phyloP scores from a whole-genome alignment of 257 asterid genomes.

The Datura wrightii region DNA sequence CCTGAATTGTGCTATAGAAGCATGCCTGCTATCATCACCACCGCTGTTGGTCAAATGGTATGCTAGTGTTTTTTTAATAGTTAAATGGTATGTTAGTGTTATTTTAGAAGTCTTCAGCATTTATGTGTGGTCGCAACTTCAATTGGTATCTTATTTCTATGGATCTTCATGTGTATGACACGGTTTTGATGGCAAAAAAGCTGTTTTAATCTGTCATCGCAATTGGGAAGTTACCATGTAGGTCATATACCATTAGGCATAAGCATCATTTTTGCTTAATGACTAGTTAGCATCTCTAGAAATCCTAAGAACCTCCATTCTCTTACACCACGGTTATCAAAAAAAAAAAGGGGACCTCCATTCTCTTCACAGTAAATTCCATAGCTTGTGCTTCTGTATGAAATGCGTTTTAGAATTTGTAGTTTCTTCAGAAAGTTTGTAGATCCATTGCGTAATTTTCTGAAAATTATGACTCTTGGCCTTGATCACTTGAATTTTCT shows the following conservation, averaged over 20 bases:
- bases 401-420: neutral
- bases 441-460: neutral
- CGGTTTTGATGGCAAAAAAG: neutral
- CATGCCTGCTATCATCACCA: conserved; percentile 66
- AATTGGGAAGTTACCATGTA: neutral
- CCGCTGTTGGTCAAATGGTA: conserved; percentile 95
- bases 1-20: conserved; percentile 56
- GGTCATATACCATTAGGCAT: neutral
- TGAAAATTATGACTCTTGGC: neutral
- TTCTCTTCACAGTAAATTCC: neutral
- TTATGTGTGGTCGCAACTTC: neutral
- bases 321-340: neutral
- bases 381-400: neutral
- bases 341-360: neutral
- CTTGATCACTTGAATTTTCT: neutral
- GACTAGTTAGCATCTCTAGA: neutral
- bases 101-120: neutral
- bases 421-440: neutral
- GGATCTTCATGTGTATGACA: conserved; percentile 2
- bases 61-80: neutral
- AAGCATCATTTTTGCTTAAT: neutral
- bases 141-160: neutral
- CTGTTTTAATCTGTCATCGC: neutral
- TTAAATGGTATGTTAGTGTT: neutral
- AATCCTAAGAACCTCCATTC: conserved; percentile 14